Percentiles rank a stretch among this genome's conserved stretches.
Conservation (phyloP, 2,329 filamentous ascomycete species). For the Alternaria infectoria region DNA sequence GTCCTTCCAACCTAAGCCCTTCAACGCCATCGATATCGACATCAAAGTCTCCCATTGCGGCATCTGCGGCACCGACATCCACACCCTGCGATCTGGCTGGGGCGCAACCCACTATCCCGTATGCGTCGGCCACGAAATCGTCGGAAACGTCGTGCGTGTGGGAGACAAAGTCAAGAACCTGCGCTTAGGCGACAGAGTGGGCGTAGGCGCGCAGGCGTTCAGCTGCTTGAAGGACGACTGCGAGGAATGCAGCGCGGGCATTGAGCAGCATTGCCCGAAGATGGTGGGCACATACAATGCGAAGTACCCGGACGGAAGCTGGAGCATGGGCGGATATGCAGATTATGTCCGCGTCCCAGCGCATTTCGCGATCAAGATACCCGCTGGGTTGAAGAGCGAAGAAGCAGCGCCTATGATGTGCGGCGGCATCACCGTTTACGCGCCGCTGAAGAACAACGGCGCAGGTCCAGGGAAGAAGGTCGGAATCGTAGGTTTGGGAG, state of each 20-base stretch:
- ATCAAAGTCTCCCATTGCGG: constrained; percentile 44
- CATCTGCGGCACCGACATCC: constrained; percentile 48
- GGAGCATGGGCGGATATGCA: constrained; percentile 70
- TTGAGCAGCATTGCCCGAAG: constrained; percentile 52
- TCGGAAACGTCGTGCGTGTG: constrained; percentile 48
- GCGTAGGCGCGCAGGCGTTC: constrained; percentile 58
- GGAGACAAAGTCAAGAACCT: constrained; percentile 52
- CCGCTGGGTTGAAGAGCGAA: constrained; percentile 55
- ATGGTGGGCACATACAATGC: constrained; percentile 66
- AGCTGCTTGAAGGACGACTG: constrained; percentile 58
- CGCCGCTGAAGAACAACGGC: constrained; percentile 70
- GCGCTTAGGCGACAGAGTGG: constrained; percentile 66
- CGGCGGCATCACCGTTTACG: constrained; percentile 76
- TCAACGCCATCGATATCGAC: constrained; percentile 40
- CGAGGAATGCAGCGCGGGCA: constrained; percentile 58
- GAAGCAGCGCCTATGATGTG: constrained; percentile 75
- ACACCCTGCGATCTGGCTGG: constrained; percentile 53
- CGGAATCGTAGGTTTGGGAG: constrained; percentile 74
- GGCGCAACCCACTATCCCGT: constrained; percentile 52
- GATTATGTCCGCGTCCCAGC: constrained; percentile 61
- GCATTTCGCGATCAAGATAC: constrained; percentile 67
- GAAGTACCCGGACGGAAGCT: constrained; percentile 62
- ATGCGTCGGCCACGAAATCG: constrained; percentile 53
- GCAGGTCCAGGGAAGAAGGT: constrained; percentile 74
- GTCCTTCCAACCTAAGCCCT: constrained; percentile 54